Conservation (phyloP, 164 flowering plant species). For the Magnolia changhungtana region DNA sequence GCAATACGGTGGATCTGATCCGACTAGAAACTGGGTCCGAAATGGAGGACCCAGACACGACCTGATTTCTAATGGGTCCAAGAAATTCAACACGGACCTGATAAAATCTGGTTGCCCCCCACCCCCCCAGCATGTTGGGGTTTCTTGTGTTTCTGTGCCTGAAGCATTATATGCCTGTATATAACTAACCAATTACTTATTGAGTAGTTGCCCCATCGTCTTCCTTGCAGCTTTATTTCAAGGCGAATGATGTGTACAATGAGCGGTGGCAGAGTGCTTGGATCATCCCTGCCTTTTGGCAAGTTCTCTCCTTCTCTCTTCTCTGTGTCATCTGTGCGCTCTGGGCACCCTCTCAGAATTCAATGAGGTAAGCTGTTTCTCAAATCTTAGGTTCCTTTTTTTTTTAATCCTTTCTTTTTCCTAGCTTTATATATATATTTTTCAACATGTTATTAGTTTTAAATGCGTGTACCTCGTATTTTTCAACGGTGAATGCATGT, state of each 20-base stretch:
- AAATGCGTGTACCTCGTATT: background rate
- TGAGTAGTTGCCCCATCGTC: background rate
- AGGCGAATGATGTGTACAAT: slow-evolving; percentile 78
- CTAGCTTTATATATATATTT: background rate
- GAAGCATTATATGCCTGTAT: background rate
- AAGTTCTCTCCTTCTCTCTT: slow-evolving; percentile 78
- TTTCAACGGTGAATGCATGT: too few species aligned
- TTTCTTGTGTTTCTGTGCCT: background rate
- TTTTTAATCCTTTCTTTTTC: background rate
- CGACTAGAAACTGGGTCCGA: too few species aligned
- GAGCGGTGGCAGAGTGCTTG: slow-evolving; percentile 96
- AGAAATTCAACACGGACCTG: too few species aligned
- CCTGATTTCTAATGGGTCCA: too few species aligned
- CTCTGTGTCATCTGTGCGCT: slow-evolving; percentile 88
- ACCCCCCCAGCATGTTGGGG: background rate
- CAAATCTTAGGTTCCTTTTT: background rate
- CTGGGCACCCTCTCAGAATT: slow-evolving; percentile 96
- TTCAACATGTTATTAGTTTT: background rate
- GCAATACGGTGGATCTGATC: too few species aligned
- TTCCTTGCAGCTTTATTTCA: slow-evolving; percentile 78
- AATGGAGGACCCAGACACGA: too few species aligned
- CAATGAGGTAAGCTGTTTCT: slow-evolving; percentile 55
- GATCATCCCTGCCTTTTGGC: slow-evolving; percentile 98
- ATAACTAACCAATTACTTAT: background rate
- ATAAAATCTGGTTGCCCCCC: too few species aligned